Evolutionary conservation across 1,284 basidiomycete species (phyloP).

Genomic region (Coriolopsis trogii): DNA sequence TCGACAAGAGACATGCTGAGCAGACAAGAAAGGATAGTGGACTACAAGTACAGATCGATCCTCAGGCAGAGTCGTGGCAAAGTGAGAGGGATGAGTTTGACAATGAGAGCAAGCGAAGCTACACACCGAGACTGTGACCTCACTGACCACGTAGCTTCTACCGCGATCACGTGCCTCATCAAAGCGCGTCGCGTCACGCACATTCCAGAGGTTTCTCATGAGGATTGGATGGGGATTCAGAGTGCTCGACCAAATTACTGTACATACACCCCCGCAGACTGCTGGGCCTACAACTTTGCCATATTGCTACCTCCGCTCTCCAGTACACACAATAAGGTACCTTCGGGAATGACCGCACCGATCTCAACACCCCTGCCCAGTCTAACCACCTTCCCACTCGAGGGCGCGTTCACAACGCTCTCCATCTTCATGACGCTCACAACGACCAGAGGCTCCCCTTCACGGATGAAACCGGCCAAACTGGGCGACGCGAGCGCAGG

Average conservation of each 20-base stretch:
- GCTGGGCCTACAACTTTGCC: slow-evolving; percentile 12
- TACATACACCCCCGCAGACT: no score
- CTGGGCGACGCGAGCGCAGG: slow-evolving; percentile 27
- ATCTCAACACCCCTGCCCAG: slow-evolving; percentile 13
- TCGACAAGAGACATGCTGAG: slow-evolving; percentile 36
- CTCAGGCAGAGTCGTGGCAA: no score
- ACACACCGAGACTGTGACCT: slow-evolving; percentile 4
- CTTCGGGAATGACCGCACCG: slow-evolving; percentile 17
- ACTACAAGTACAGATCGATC: neutral
- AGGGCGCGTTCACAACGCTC: slow-evolving; percentile 30
- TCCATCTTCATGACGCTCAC: slow-evolving; percentile 51
- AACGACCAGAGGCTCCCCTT: slow-evolving; percentile 39
- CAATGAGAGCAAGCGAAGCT: neutral
- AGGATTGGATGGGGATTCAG: no score
- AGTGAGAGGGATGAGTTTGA: neutral
- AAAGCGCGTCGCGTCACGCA: slow-evolving; percentile 16
- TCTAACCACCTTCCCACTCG: slow-evolving; percentile 4
- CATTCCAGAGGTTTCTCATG: slow-evolving; percentile 9
- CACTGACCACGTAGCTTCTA: slow-evolving; percentile 15
- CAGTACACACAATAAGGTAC: slow-evolving; percentile 14
- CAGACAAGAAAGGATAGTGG: neutral
- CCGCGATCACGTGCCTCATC: slow-evolving; percentile 14
- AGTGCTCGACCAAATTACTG: no score
- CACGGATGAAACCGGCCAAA: neutral
- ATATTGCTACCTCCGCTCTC: neutral